Evolutionary conservation across 371 early-diverging fungal species (phyloP), one percentile per base, ranked within the genome.

Genomic region (Chytridium lagenaria): DNA sequence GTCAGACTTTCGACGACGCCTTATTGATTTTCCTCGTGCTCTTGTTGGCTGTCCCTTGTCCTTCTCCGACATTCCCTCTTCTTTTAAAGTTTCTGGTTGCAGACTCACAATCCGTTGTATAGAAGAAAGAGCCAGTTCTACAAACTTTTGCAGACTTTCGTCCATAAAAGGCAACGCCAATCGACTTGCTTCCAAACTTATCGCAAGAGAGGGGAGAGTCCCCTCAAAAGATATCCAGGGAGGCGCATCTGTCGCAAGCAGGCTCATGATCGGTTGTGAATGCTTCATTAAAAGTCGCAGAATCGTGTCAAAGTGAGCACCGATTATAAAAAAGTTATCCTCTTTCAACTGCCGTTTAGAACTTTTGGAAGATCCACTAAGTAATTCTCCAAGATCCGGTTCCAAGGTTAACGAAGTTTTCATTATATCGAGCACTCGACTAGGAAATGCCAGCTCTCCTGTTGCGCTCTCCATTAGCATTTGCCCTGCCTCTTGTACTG

Each of bases 391-490:
- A 26, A 52, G 26, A 52, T 52, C n/a, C n/a, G n/a, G n/a, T n/a
- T n/a, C n/a, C n/a, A n/a, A n/a, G n/a, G n/a, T n/a, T n/a, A n/a
- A n/a, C n/a, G n/a, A n/a, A n/a, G n/a, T n/a, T n/a, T n/a, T n/a
- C n/a, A n/a, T n/a, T 5, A 52, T 12, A 52, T 15, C 5, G 55
- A 52, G 26, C 26, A 5, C 26, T n/a, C n/a, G 33, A 10, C 10
- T 2, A 7, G 63, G 63, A 28, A 74, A 74, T 44, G 74, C 69
- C 3, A 74, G 63, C 68, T 74, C 74, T 1, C 74, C 74, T 0
- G 69, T 68, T 33, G 68, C 69, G n/a, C 69, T 69, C 10, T 63
- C 38, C 31, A 59, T 69, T 36, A 74, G 39, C 49, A 74, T 31
- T 50, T 69, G 49, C 1, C 74, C 74, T 2, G 74, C 57, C 23